Conservation (phyloP, 306 rosid species). For the Malus fusca region DNA sequence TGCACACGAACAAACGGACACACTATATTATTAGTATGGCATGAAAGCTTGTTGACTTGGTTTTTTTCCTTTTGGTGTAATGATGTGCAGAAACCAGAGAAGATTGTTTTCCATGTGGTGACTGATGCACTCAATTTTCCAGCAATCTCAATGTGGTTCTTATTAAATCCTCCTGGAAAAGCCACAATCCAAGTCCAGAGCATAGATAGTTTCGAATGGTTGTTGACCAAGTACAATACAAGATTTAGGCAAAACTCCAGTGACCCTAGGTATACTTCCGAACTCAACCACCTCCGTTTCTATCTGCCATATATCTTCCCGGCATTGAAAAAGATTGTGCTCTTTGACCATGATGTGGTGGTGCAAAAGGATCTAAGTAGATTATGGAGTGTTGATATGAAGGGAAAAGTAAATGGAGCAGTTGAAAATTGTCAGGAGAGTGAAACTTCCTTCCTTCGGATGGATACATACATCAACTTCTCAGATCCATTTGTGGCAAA, state of each 20-base stretch:
- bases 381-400: slow-evolving; percentile 65
- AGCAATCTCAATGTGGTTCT: slow-evolving; percentile 91
- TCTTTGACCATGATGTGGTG: slow-evolving; percentile 93
- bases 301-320: slow-evolving; percentile 83
- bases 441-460: slow-evolving; percentile 51
- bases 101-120: slow-evolving; percentile 82
- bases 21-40: not conserved
- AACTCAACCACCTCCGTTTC: slow-evolving; percentile 88
- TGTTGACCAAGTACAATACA: slow-evolving; percentile 38
- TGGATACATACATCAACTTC: slow-evolving; percentile 70
- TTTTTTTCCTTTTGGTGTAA: slow-evolving; percentile 2
- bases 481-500: slow-evolving; percentile 66
- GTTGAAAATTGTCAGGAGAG: slow-evolving; percentile 65
- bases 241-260: slow-evolving; percentile 32
- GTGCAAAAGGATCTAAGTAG: slow-evolving; percentile 71
- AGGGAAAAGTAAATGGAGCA: slow-evolving; percentile 68
- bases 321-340: slow-evolving; percentile 54
- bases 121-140: slow-evolving; percentile 83
- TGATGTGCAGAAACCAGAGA: slow-evolving; percentile 67
- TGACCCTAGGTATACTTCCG: slow-evolving; percentile 77
- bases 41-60: slow-evolving; percentile 16
- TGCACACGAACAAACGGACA: not conserved
- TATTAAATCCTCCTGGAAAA: slow-evolving; percentile 73
- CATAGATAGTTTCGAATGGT: slow-evolving; percentile 59
- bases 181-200: slow-evolving; percentile 72